These are phyloP conservation scores for Fonsecaea pedrosoi DNA, from an alignment of 2,329 filamentous ascomycete species.

Conservation along the genomic window DNA sequence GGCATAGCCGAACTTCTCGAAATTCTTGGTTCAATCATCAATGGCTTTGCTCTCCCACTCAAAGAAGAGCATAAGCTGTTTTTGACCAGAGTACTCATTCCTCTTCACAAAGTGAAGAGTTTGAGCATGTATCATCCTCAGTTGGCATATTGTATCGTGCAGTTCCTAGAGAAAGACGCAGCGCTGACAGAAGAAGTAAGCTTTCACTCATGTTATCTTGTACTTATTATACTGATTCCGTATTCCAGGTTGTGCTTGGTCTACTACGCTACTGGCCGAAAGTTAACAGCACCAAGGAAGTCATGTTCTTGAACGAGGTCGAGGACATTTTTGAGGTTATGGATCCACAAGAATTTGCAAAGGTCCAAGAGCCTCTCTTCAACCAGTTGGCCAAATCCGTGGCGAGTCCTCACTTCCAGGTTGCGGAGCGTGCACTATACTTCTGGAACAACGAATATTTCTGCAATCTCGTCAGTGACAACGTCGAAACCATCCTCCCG, in stretches of 20 bases:
- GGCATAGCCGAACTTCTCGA: constrained; percentile 96
- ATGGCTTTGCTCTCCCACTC: constrained; percentile 92
- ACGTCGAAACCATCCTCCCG: constrained; percentile 95
- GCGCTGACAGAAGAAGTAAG: constrained; percentile 92
- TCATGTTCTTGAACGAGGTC: constrained; percentile 99
- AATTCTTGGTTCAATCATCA: constrained; percentile 98
- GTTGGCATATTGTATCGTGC: constrained; percentile 97
- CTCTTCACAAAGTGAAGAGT: constrained; percentile 97
- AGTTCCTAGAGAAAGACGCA: constrained; percentile 97
- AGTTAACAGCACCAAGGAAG: constrained; percentile 98
- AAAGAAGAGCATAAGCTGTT: constrained; percentile 99
- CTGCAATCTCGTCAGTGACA: constrained; percentile 98
- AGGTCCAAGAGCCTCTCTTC: constrained; percentile 97
- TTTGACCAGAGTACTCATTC: constrained; percentile 88
- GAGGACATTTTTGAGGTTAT: constrained; percentile 99
- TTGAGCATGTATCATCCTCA: constrained; percentile 99
- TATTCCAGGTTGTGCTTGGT: constrained; percentile 80
- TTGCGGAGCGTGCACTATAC: constrained; percentile 94
- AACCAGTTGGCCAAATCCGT: constrained; percentile 97
- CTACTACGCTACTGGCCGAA: constrained; percentile 98
- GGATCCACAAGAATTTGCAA: constrained; percentile 97
- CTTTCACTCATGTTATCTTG: background rate
- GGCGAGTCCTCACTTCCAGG: constrained; percentile 97
- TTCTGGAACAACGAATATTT: constrained; percentile 99
- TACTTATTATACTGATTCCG: constrained; percentile 29